Base-by-base conservation (phyloP, 495 filamentous ascomycete genomes). In the Penicillium cataractarum region DNA sequence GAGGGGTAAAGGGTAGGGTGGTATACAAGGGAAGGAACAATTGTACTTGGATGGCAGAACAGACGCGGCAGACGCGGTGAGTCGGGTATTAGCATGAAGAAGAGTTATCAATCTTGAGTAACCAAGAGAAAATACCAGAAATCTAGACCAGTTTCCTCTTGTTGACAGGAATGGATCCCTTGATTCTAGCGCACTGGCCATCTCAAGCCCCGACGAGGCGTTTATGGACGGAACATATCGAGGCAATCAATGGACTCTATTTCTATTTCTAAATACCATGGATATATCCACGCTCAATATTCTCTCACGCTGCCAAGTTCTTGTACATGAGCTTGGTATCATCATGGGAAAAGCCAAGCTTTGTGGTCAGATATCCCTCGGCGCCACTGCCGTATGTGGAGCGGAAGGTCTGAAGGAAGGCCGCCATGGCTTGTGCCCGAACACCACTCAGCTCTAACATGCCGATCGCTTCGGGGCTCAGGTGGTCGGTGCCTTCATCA, bases 361-460 rank as follows among this genome's bases (percentile, higher is more conserved):
- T 58, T 24, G 51, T 62, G 17, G 57, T 71, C 44, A 73, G 46
- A 55, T 63, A 73, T 19, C 35, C 57, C 40, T 73, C 65, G 31
- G 68, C 54, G 39, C 70, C 68, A 26, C 64, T 63, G 12, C 60
- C 46, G 46, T 69, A 73, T 15, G 57, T 60, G 35, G 48, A 35
- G 35, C 80, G 67, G 19, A 78, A 70, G 0, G 56, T 57, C 33
- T 70, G 62, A 29, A 78, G 31, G 31, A 78, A 77, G 4, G 65
- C 68, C 21, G 40, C 64, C 70, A 77, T 77, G 3, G 70, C 70
- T 9, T 49, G 32, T 6, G 65, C 63, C 13, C 67, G 68, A 3
- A 73, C 68, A 29, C 73, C 66, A 55, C 70, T 71, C 2, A 77
- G 50, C 40, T 69, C 64, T 4, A 73, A 52, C 57, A 71, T 66